Evolutionary conservation across 2,329 filamentous ascomycete species (phyloP).

Genomic region (Penicillium sumatraense): DNA sequence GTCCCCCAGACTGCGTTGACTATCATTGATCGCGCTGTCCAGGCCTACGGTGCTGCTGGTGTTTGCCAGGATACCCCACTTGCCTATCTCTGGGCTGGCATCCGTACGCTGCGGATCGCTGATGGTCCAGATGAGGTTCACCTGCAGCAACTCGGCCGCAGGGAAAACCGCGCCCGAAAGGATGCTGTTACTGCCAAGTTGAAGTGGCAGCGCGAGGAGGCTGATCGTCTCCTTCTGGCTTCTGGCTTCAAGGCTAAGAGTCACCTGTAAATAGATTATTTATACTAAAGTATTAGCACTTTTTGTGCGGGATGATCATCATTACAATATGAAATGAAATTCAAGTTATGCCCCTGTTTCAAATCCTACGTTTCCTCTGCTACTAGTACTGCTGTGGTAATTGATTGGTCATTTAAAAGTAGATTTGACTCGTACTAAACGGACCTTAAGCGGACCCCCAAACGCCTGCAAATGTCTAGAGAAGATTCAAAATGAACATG

Average conservation of each 20-base stretch:
- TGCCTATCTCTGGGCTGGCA: conserved; percentile 78
- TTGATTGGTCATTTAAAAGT: conserved; percentile 1
- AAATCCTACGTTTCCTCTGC: not conserved
- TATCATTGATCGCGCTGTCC: conserved; percentile 92
- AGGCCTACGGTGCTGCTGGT: conserved; percentile 88
- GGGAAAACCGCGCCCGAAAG: conserved; percentile 59
- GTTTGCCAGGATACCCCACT: conserved; percentile 94
- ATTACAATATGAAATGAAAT: not conserved
- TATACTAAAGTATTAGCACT: not conserved
- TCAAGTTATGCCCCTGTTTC: not conserved
- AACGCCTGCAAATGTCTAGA: conserved; percentile 27
- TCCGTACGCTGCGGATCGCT: conserved; percentile 81
- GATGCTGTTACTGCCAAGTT: conserved; percentile 48
- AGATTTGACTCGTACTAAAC: conserved; percentile 15
- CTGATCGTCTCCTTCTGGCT: conserved; percentile 41
- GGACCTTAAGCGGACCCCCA: conserved; percentile 3
- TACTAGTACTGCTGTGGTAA: not conserved
- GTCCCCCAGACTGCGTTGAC: conserved; percentile 80
- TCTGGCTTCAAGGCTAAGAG: conserved; percentile 44
- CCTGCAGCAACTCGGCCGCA: conserved; percentile 61
- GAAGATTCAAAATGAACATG: conserved; percentile 16
- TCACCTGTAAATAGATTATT: conserved; percentile 33
- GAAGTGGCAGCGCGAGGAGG: conserved; percentile 46
- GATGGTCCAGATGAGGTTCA: conserved; percentile 98
- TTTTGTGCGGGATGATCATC: not conserved